phyloP scores from a whole-genome alignment of 2,329 filamentous ascomycete genomes.

The Trichoderma sp. region DNA sequence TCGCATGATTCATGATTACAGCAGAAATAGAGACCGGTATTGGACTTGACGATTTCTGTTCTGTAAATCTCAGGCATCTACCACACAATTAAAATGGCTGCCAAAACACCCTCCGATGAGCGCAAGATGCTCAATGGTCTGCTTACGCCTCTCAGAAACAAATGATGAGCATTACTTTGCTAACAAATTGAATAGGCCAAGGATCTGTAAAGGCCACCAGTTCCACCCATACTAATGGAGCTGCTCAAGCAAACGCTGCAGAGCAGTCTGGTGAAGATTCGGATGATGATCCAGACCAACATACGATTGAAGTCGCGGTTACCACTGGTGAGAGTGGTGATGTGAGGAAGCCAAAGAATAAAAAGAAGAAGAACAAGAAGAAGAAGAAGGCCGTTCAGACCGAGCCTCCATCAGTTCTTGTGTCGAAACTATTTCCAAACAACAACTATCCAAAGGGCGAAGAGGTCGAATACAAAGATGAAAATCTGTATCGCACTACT shows the following conservation, averaged over 20 bases:
- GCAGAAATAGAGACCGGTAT: neutral
- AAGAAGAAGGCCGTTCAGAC: slow-evolving; percentile 69
- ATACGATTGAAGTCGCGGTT: slow-evolving; percentile 32
- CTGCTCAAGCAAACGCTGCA: slow-evolving; percentile 31
- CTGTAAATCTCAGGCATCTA: neutral
- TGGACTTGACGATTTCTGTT: neutral
- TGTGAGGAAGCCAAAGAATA: slow-evolving; percentile 74
- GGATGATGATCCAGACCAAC: slow-evolving; percentile 19
- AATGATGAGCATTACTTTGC: neutral
- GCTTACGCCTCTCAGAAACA: neutral
- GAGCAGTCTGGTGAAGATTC: slow-evolving; percentile 20
- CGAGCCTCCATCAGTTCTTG: slow-evolving; percentile 71
- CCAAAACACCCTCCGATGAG: slow-evolving; percentile 16
- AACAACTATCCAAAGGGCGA: slow-evolving; percentile 75
- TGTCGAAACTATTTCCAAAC: slow-evolving; percentile 74
- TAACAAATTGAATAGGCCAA: neutral
- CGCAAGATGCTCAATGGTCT: slow-evolving; percentile 14
- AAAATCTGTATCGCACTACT: slow-evolving; percentile 78
- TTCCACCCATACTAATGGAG: slow-evolving; percentile 6
- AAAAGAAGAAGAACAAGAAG: slow-evolving; percentile 74
- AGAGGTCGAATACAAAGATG: slow-evolving; percentile 74
- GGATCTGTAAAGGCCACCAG: neutral
- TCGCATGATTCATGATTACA: neutral
- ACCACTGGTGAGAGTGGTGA: slow-evolving; percentile 35
- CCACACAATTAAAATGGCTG: neutral